A percentile compares a stretch with the other conserved stretches of the same genome.
Evolutionary conservation across 495 filamentous ascomycete genomes (phyloP).

Genomic region (Sordaria brevicollis): DNA sequence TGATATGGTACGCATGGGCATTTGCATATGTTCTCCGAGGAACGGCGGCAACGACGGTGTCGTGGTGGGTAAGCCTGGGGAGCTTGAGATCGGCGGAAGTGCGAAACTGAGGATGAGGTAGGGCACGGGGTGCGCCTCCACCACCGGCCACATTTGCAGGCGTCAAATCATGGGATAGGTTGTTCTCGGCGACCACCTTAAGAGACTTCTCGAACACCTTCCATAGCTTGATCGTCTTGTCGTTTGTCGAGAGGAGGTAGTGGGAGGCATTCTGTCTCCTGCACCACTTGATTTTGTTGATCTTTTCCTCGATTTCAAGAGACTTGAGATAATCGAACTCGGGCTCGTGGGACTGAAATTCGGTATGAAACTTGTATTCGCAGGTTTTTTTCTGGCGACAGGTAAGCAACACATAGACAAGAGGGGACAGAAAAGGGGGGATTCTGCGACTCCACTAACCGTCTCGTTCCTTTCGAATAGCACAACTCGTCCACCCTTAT

Average conservation of each 20-base stretch:
- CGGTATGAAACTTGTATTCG: constrained; percentile 99
- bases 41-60: constrained; percentile 95
- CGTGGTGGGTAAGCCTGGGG: constrained; percentile 91
- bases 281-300: constrained; percentile 99
- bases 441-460: constrained; percentile 41
- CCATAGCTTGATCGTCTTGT: constrained; percentile 99
- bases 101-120: constrained; percentile 64
- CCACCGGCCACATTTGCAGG: constrained; percentile 66
- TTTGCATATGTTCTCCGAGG: constrained; percentile 95
- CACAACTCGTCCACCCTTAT: constrained; percentile 94
- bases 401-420: constrained; percentile 1
- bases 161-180: constrained; percentile 88
- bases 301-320: constrained; percentile 98
- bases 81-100: constrained; percentile 77
- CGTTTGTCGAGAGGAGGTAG: constrained; percentile 96
- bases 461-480: constrained; percentile 97
- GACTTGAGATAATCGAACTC: constrained; percentile 99
- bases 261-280: constrained; percentile 95
- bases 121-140: constrained; percentile 57
- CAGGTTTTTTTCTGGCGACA: constrained; percentile 90
- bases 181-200: constrained; percentile 98
- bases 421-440: neutral
- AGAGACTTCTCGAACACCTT: constrained; percentile 99
- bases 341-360: constrained; percentile 98
- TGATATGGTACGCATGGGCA: constrained; percentile 98